A percentile compares a stretch with the other conserved stretches of the same genome.
Evolutionary conservation across 139 green algal genomes (phyloP).

Genomic region (Spirogloea muscicola): DNA sequence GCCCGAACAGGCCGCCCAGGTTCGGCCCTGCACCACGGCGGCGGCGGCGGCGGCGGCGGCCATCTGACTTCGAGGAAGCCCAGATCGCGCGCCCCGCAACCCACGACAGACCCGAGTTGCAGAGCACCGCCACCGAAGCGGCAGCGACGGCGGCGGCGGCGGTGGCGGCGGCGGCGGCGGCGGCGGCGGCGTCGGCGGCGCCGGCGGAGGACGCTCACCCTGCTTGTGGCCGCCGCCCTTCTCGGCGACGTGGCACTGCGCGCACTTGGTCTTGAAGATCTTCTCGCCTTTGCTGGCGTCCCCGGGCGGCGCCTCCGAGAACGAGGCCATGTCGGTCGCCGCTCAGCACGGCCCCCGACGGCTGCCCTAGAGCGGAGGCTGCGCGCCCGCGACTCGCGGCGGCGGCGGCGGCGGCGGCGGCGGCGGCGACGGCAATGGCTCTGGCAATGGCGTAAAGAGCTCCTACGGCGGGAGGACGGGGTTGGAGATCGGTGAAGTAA

Average conservation of each 20-base stretch:
- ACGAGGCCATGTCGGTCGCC: conserved; percentile 40
- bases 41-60: not conserved
- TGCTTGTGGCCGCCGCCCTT: conserved; percentile 94
- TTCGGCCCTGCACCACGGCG: conserved; percentile 64
- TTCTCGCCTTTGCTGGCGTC: conserved; percentile 14
- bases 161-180: too few species aligned
- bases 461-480: too few species aligned
- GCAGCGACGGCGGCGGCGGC: too few species aligned
- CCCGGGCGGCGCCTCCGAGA: conserved; percentile 32
- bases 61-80: not conserved
- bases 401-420: too few species aligned
- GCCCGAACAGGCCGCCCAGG: conserved; percentile 91
- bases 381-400: too few species aligned
- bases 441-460: too few species aligned
- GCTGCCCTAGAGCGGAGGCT: too few species aligned
- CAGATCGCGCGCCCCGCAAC: not conserved
- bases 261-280: conserved; percentile 84
- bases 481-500: too few species aligned
- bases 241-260: conserved; percentile 91
- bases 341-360: too few species aligned
- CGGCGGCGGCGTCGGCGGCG: too few species aligned
- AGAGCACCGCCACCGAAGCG: not conserved
- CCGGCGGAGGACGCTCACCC: too few species aligned
- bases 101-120: not conserved
- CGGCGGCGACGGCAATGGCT: too few species aligned